Conservation (phyloP, 805 yeast species). For the Sugiyamaella boreocaroliniensis region DNA sequence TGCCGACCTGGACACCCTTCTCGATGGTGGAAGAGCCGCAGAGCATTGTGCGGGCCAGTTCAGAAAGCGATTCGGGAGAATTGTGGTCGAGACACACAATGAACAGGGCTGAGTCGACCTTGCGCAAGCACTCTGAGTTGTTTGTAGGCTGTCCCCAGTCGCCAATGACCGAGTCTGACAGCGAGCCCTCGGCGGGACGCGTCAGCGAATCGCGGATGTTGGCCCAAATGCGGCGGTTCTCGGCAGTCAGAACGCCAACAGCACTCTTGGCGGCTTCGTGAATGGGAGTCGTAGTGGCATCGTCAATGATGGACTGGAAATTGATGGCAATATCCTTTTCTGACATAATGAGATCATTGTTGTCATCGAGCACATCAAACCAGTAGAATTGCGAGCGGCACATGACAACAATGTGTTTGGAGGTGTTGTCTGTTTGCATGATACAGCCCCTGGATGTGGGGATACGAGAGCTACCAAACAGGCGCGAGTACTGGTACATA, state of each 20-base stretch:
- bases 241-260: conserved; percentile 86
- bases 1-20: conserved; percentile 85
- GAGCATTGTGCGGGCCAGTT: conserved; percentile 73
- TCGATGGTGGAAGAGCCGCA: conserved; percentile 78
- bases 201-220: conserved; percentile 42
- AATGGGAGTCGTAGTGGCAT: conserved; percentile 47
- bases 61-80: conserved; percentile 47
- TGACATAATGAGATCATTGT: conserved; percentile 62
- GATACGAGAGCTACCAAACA: conserved; percentile 82
- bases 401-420: conserved; percentile 76
- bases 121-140: conserved; percentile 64
- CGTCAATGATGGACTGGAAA: conserved; percentile 67
- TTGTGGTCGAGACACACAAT: conserved; percentile 79
- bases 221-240: conserved; percentile 85
- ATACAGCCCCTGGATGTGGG: conserved; percentile 80
- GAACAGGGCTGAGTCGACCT: conserved; percentile 76
- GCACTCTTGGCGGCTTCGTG: conserved; percentile 66
- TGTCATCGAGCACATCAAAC: conserved; percentile 81
- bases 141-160: conserved; percentile 29
- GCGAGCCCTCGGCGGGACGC: conserved; percentile 34
- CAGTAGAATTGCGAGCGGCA: conserved; percentile 87
- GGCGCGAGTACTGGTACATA: conserved; percentile 85
- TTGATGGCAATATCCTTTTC: conserved; percentile 72
- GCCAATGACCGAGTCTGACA: neutral
- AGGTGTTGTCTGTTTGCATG: conserved; percentile 69